Percentiles rank a stretch among this genome's conserved stretches.
Conservation (phyloP, 2,329 filamentous ascomycete species). For the Ramularia collo-cygni region DNA sequence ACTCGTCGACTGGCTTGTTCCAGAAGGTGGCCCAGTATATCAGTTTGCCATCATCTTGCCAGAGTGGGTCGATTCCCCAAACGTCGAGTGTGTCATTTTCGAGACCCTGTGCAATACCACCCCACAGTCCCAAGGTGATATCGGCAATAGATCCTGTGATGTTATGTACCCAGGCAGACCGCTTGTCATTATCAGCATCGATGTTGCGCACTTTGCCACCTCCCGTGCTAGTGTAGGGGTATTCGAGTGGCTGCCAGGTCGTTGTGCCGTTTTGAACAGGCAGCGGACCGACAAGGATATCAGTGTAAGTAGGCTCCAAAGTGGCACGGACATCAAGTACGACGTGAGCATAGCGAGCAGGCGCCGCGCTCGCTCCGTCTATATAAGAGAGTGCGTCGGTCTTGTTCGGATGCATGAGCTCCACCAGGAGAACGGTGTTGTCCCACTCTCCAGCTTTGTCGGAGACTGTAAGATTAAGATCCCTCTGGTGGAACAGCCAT, state of each 20-base stretch:
- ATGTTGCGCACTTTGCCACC: slow-evolving; percentile 37
- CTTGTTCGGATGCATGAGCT: slow-evolving; percentile 43
- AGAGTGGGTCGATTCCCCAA: slow-evolving; percentile 38
- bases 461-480: slow-evolving; percentile 33
- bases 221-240: slow-evolving; percentile 36
- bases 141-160: slow-evolving; percentile 31
- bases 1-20: slow-evolving; percentile 33
- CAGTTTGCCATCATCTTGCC: slow-evolving; percentile 36
- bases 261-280: slow-evolving; percentile 37
- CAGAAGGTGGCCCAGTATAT: slow-evolving; percentile 45
- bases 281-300: slow-evolving; percentile 46
- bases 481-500: slow-evolving; percentile 36
- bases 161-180: slow-evolving; percentile 30
- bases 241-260: slow-evolving; percentile 36
- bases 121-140: slow-evolving; percentile 41
- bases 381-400: slow-evolving; percentile 42
- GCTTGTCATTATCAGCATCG: slow-evolving; percentile 31
- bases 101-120: slow-evolving; percentile 32
- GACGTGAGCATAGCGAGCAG: slow-evolving; percentile 40
- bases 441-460: slow-evolving; percentile 22
- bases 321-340: slow-evolving; percentile 37
- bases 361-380: slow-evolving; percentile 33
- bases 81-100: slow-evolving; percentile 39
- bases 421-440: slow-evolving; percentile 25
- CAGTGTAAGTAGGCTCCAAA: slow-evolving; percentile 30